Percentiles rank a stretch among this genome's conserved stretches.
These are phyloP conservation scores for Akebia trifoliata DNA, from an alignment of 164 flowering plant genomes.

Conservation along the genomic window DNA sequence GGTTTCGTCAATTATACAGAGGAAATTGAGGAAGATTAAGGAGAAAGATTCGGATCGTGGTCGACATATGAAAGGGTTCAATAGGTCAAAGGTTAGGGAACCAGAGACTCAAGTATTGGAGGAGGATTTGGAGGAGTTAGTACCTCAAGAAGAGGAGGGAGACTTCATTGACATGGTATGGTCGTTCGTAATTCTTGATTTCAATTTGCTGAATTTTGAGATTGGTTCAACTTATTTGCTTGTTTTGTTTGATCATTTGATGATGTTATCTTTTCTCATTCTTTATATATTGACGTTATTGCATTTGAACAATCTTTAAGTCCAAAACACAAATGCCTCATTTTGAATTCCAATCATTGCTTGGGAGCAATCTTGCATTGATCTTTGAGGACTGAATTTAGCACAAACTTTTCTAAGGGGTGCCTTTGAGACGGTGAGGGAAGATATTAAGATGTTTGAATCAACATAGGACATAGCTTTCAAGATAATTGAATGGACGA, in stretches of 20 bases:
- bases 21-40: conserved; percentile 90
- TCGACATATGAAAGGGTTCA: conserved; percentile 82
- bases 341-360: too few relatives aligned
- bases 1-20: conserved; percentile 73
- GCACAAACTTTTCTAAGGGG: too few relatives aligned
- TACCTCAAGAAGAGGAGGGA: conserved; percentile 20
- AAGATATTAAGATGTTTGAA: too few relatives aligned
- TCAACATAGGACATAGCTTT: too few relatives aligned
- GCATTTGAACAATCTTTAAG: too few relatives aligned
- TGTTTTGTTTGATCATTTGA: background rate
- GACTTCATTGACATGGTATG: conserved; percentile 40
- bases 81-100: conserved; percentile 57
- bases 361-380: too few relatives aligned
- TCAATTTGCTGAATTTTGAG: background rate
- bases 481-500: too few relatives aligned
- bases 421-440: too few relatives aligned
- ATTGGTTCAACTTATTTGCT: background rate
- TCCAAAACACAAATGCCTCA: too few relatives aligned
- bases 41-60: conserved; percentile 91
- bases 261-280: too few relatives aligned
- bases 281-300: too few relatives aligned
- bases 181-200: background rate
- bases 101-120: conserved; percentile 22
- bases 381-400: too few relatives aligned
- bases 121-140: conserved; percentile 25